Evolutionary conservation across 2,329 filamentous ascomycete species (phyloP).

Genomic region (Epichloe uncinata): DNA sequence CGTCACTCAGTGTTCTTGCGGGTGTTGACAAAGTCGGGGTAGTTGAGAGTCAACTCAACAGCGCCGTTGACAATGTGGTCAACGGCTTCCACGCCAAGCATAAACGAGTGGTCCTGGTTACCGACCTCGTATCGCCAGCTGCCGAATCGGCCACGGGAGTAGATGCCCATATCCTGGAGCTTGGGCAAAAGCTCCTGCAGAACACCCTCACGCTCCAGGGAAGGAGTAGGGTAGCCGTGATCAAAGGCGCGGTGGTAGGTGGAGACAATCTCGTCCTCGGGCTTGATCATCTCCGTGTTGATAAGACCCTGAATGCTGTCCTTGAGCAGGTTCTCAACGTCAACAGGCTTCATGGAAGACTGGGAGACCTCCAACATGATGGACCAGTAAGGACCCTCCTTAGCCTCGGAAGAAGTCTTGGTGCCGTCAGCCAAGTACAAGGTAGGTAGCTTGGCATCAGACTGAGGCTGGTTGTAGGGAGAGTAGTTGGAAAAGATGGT

Average conservation of each 20-base stretch:
- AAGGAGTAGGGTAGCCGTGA: constrained; percentile 94
- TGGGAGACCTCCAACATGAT: constrained; percentile 99
- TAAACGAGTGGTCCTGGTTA: constrained; percentile 97
- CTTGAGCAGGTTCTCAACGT: constrained; percentile 69
- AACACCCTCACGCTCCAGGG: constrained; percentile 88
- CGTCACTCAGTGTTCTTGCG: constrained; percentile 45
- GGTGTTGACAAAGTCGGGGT: constrained; percentile 88
- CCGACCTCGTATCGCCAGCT: constrained; percentile 96
- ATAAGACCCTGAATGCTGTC: constrained; percentile 93
- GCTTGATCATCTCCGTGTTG: constrained; percentile 93
- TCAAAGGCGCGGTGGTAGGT: constrained; percentile 97
- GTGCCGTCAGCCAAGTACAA: constrained; percentile 75
- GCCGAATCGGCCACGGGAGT: constrained; percentile 91
- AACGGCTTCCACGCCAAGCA: constrained; percentile 87
- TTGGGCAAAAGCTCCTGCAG: constrained; percentile 86
- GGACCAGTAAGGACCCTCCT: constrained; percentile 96
- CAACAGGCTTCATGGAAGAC: constrained; percentile 87
- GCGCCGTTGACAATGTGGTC: constrained; percentile 83
- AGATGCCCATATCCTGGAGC: constrained; percentile 83
- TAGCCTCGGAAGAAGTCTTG: constrained; percentile 57
- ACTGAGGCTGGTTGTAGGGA: constrained; percentile 87
- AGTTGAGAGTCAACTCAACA: constrained; percentile 87
- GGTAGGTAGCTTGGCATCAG: constrained; percentile 73
- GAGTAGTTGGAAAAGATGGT: constrained; percentile 99
- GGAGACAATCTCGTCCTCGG: constrained; percentile 87